These are phyloP conservation scores for Chlamydomonas schloesseri DNA, from an alignment of 139 green algal genomes.

Conservation along the genomic window DNA sequence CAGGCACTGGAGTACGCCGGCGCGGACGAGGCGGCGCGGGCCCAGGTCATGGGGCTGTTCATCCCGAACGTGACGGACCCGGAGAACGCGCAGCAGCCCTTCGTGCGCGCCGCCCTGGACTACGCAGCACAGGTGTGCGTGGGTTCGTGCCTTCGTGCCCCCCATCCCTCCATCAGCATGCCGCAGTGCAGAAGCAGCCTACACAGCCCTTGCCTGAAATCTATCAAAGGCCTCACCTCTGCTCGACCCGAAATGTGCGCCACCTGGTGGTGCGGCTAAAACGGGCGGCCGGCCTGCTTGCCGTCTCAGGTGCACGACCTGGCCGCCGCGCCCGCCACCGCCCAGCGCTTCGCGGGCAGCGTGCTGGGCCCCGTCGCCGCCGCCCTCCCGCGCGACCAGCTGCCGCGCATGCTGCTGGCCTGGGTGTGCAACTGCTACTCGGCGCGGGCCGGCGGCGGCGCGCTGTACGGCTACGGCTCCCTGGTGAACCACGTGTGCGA, in stretches of 20 bases:
- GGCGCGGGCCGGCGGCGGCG: not conserved
- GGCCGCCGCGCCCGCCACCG: no score
- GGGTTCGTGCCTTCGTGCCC: no score
- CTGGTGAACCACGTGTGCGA: slow-evolving; percentile 40
- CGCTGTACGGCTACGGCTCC: slow-evolving; percentile 23
- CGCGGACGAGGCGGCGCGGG: not conserved
- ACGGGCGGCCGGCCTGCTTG: no score
- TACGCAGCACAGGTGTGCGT: not conserved
- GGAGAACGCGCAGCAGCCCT: not conserved
- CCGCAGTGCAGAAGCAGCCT: no score
- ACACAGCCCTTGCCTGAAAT: no score
- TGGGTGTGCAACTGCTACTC: slow-evolving; percentile 37
- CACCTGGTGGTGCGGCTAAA: no score
- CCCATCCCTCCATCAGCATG: no score
- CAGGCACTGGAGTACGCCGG: slow-evolving; percentile 2
- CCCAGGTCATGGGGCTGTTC: not conserved
- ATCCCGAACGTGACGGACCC: not conserved
- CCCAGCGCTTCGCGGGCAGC: not conserved
- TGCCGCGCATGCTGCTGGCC: not conserved
- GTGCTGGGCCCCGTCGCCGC: not conserved
- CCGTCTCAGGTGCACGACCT: no score
- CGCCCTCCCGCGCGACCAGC: not conserved
- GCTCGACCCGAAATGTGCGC: no score
- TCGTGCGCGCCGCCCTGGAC: slow-evolving; percentile 6
- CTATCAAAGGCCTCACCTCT: no score